Evolutionary conservation across 768 basidiomycete genomes (phyloP), one percentile per base, ranked within the genome.

Genomic region (Artomyces pyxidatus): DNA sequence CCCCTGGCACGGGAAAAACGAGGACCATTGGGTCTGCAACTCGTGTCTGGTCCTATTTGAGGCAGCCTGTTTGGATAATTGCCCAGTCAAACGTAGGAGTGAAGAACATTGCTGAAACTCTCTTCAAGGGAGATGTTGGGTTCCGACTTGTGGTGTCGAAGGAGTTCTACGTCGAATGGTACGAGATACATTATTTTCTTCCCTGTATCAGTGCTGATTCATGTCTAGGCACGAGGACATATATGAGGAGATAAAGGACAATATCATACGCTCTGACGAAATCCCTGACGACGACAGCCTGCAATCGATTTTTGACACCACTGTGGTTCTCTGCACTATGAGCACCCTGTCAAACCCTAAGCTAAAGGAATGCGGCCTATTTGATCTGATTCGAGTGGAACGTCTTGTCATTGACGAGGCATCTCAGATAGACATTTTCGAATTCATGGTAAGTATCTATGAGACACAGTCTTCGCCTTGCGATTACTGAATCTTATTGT

Each of bases 21-120:
- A 53, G 49, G n/a, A 50, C 52, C 4, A 53, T 53, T n/a, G 23
- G 44, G 2, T 37, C 38, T 5, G 49, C 52, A 8, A 49, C 49
- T 11, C 44, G 23, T 14, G 29, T 51, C 26, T 53, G 52, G 52
- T n/a, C 22, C 16, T 8, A 25, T 27, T 21, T 21, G 12, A 11
- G 16, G 42, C 2, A 8, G 17, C 40, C 58, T 1, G 59, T 86
- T 3, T 90, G 85, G 82, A 75, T 90, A 5, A 68, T 87, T 58
- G 85, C 88, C 10, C 84, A 90, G 56, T 85, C 84, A 16, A 90
- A 90, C 65, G 79, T 89, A 38, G 88, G 84, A 10, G 88, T 90
- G 22, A 88, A 88, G 63, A 90, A 90, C 55, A 89, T 90, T 62
- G 88, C 85, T 30, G 78, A 83, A 58, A 86, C 83, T 63, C 65